Evolutionary conservation across 2,329 filamentous ascomycete species (phyloP).

Genomic region (Cordyceps cateniannulata): DNA sequence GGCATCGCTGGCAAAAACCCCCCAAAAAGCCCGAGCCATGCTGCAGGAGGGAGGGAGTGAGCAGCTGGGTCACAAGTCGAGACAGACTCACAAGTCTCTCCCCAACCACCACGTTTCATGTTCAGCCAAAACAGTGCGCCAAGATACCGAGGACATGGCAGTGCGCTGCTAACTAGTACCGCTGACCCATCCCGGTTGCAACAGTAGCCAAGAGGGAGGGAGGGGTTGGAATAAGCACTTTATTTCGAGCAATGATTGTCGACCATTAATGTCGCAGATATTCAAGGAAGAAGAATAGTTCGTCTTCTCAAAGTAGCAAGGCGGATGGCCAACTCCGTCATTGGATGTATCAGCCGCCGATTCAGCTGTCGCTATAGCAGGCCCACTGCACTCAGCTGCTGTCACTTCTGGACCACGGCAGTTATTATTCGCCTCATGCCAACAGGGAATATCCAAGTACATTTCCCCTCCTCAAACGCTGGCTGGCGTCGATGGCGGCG

Average conservation of each 20-base stretch:
- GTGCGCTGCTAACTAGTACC: too few relatives aligned
- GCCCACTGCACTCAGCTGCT: not conserved
- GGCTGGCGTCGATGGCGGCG: not conserved
- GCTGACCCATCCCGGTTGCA: not conserved
- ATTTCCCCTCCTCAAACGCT: not conserved
- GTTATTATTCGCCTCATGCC: not conserved
- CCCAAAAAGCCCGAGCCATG: not conserved
- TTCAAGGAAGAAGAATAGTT: not conserved
- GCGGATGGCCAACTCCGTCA: not conserved
- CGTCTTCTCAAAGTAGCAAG: not conserved
- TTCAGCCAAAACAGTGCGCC: too few relatives aligned
- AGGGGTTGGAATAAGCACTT: not conserved
- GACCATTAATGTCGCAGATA: too few relatives aligned
- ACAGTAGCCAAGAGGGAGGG: too few relatives aligned
- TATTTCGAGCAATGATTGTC: not conserved
- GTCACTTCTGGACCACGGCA: not conserved
- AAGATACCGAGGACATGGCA: too few relatives aligned
- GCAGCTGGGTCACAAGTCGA: not conserved
- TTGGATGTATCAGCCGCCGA: not conserved
- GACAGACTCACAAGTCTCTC: not conserved
- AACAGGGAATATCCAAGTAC: too few relatives aligned
- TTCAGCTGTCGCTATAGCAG: not conserved
- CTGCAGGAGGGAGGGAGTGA: not conserved
- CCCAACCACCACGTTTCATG: not conserved
- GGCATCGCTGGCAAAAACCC: not conserved